Conservation (phyloP, 768 basidiomycete genomes). For the Auricularia auricula-judae region DNA sequence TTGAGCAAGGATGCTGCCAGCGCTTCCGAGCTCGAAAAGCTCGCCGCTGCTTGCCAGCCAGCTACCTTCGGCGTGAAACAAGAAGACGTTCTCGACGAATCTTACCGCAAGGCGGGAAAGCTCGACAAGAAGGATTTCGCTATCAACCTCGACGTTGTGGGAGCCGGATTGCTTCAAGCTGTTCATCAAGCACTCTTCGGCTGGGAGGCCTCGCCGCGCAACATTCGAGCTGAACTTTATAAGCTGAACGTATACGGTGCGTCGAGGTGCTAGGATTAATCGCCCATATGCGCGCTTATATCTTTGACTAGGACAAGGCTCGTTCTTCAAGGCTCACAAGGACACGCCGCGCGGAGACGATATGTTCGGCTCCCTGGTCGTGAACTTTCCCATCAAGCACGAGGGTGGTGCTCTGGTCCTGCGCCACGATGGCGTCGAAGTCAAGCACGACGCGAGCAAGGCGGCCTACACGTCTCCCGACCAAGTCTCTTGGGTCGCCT, state of each 20-base stretch:
- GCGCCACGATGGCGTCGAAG: background rate
- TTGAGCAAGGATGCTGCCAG: conserved; percentile 3
- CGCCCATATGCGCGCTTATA: background rate
- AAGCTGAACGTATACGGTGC: conserved; percentile 20
- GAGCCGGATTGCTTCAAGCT: conserved; percentile 15
- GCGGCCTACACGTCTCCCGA: background rate
- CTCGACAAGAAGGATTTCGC: conserved; percentile 28
- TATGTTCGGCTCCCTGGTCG: conserved; percentile 9
- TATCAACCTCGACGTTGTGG: conserved; percentile 19
- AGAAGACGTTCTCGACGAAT: conserved; percentile 31
- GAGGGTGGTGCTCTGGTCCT: conserved; percentile 1
- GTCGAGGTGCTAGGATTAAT: background rate
- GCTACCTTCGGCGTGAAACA: conserved; percentile 29
- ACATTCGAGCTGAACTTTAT: conserved; percentile 14
- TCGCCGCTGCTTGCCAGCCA: conserved; percentile 25
- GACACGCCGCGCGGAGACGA: conserved; percentile 14
- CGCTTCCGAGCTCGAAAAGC: conserved; percentile 13
- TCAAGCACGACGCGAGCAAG: background rate
- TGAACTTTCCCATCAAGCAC: conserved; percentile 5
- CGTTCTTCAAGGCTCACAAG: conserved; percentile 19
- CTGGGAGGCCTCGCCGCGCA: background rate
- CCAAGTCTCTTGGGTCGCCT: conserved; percentile 27
- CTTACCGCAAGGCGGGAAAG: conserved; percentile 37
- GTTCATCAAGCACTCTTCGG: background rate
- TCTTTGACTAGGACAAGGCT: conserved; percentile 9